Evolutionary conservation across 2,329 filamentous ascomycete genomes (phyloP).

Genomic region (Colletotrichum camelliae): DNA sequence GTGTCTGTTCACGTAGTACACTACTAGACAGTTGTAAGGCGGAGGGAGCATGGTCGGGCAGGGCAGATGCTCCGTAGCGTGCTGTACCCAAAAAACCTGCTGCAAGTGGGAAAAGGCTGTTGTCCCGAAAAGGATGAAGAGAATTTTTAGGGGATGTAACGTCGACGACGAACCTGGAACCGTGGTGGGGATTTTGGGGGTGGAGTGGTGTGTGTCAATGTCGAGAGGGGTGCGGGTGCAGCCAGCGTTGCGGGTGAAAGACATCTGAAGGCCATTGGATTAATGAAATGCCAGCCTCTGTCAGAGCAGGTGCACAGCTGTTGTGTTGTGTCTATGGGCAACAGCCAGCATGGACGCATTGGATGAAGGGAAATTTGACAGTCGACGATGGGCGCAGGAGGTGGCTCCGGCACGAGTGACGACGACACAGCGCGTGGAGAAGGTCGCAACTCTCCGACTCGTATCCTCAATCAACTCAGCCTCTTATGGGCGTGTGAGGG

Average conservation of each 20-base stretch:
- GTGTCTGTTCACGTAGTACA: neutral
- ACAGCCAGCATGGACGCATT: constrained; percentile 6
- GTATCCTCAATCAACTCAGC: constrained; percentile 18
- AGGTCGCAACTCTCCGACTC: constrained; percentile 11
- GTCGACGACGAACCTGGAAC: constrained; percentile 23
- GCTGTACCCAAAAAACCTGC: neutral
- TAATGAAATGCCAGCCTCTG: neutral
- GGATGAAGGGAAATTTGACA: constrained; percentile 9
- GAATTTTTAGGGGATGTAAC: constrained; percentile 22
- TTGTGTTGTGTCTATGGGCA: neutral
- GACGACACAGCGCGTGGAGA: constrained; percentile 10
- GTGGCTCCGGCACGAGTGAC: constrained; percentile 6
- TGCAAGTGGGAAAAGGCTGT: neutral
- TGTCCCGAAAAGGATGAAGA: constrained; percentile 8
- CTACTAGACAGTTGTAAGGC: neutral
- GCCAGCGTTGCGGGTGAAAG: neutral
- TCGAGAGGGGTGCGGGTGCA: neutral
- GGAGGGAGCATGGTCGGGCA: neutral
- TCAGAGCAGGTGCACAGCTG: neutral
- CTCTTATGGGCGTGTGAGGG: neutral
- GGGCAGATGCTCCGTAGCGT: neutral
- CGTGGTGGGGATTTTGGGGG: neutral
- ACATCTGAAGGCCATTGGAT: neutral
- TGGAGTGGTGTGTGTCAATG: neutral
- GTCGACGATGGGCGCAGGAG: neutral